These are phyloP conservation scores for Tricholoma matsutake DNA, from an alignment of 768 basidiomycete species.

Conservation along the genomic window DNA sequence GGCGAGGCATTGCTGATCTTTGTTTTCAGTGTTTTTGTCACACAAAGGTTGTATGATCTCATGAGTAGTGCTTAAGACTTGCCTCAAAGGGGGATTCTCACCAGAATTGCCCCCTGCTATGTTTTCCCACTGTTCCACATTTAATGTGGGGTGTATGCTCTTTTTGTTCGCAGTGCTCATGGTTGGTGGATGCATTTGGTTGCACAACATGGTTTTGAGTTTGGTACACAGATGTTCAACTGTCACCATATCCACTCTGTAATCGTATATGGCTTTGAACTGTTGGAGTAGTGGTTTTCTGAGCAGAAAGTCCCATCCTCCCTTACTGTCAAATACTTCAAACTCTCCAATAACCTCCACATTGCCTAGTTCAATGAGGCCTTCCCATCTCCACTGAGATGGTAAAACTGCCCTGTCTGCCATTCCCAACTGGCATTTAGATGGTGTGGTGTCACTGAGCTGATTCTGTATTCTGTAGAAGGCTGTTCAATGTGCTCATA, in stretches of 20 bases:
- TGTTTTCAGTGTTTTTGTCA: background rate
- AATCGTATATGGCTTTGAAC: constrained; percentile 10
- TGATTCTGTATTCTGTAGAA: constrained; percentile 11
- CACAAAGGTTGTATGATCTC: background rate
- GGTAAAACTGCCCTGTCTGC: no score
- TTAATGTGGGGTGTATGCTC: no score
- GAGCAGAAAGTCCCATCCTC: background rate
- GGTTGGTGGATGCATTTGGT: background rate
- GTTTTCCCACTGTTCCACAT: no score
- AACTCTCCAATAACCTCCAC: background rate
- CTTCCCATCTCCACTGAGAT: constrained; percentile 19
- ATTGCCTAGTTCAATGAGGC: no score
- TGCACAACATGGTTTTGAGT: no score
- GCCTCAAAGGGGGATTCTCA: no score
- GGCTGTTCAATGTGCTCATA: constrained; percentile 17
- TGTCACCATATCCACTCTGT: no score
- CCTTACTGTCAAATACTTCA: background rate
- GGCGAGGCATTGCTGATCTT: background rate
- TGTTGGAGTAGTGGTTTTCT: no score
- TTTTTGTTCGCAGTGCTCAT: background rate
- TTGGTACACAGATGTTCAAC: no score
- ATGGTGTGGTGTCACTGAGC: constrained; percentile 10
- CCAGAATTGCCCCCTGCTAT: no score
- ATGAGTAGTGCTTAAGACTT: background rate
- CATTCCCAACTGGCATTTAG: constrained; percentile 14